phyloP scores from a whole-genome alignment of 2,329 filamentous ascomycete genomes.

The Fusarium tricinctum region DNA sequence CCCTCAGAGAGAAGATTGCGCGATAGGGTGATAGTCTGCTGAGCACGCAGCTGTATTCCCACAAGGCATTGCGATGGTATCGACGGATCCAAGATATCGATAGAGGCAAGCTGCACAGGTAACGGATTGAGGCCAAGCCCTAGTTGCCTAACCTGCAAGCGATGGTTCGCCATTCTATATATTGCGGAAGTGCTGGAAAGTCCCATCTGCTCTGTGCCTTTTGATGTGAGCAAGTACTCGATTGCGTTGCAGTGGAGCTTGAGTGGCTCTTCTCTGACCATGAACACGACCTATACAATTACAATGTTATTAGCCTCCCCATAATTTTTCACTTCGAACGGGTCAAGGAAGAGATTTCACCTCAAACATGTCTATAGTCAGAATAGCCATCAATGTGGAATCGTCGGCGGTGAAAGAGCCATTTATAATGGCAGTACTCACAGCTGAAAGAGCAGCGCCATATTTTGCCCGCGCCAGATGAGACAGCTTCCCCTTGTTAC shows the following conservation, averaged over 20 bases:
- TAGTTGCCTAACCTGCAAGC: not conserved
- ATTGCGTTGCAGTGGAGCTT: not conserved
- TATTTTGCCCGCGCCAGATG: not conserved
- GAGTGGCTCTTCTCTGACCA: not conserved
- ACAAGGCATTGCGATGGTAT: not conserved
- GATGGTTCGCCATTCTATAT: not conserved
- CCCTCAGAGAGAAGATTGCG: not conserved
- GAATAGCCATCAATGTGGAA: not conserved
- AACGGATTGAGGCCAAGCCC: not conserved
- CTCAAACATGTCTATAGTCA: conserved; percentile 3
- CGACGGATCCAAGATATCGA: not conserved
- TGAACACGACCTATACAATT: not conserved
- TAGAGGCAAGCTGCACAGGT: not conserved
- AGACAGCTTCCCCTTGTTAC: not conserved
- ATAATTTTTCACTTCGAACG: too few relatives aligned
- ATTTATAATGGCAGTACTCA: not conserved
- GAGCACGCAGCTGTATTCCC: not conserved
- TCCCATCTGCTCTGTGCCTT: not conserved
- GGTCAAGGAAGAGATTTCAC: not conserved
- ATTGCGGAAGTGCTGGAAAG: not conserved
- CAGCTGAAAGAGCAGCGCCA: not conserved
- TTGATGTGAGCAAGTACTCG: not conserved
- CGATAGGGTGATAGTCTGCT: not conserved
- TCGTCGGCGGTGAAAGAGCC: not conserved
- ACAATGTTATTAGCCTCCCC: not conserved